Conservation (phyloP, 78 protist species). For the Dictyostelium intermedium region DNA sequence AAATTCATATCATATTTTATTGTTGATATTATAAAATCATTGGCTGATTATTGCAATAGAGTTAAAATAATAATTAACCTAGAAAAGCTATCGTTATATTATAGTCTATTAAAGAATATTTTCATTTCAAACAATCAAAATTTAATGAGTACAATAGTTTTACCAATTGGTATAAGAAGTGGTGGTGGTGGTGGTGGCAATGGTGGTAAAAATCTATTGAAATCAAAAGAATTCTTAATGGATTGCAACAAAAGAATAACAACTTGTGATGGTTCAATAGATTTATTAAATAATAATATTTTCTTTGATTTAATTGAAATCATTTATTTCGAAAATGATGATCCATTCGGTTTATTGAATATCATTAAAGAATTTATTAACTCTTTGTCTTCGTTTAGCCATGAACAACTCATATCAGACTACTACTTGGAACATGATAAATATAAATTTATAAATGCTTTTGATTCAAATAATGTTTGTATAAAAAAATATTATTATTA, state of each 20-base stretch:
- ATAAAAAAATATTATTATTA: no score
- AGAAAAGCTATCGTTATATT: background rate
- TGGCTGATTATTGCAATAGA: background rate
- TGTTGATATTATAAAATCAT: background rate
- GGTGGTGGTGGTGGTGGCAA: background rate
- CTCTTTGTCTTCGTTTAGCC: background rate
- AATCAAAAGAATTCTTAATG: background rate
- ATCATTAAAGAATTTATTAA: background rate
- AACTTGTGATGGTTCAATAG: background rate
- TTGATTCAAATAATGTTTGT: background rate
- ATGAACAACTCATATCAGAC: no score
- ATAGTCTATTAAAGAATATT: background rate
- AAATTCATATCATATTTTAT: background rate
- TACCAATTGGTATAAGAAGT: background rate
- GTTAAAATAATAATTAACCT: background rate
- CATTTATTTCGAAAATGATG: no score
- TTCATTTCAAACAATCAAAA: background rate
- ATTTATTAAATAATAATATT: no score
- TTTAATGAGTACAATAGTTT: background rate
- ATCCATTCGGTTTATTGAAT: background rate
- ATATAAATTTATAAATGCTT: background rate
- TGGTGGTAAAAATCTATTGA: no score
- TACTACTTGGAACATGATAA: background rate
- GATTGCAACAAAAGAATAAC: background rate
- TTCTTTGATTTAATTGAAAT: background rate